These are phyloP conservation scores for Melampsora americana DNA, from an alignment of 1,284 basidiomycete genomes.

Conservation along the genomic window DNA sequence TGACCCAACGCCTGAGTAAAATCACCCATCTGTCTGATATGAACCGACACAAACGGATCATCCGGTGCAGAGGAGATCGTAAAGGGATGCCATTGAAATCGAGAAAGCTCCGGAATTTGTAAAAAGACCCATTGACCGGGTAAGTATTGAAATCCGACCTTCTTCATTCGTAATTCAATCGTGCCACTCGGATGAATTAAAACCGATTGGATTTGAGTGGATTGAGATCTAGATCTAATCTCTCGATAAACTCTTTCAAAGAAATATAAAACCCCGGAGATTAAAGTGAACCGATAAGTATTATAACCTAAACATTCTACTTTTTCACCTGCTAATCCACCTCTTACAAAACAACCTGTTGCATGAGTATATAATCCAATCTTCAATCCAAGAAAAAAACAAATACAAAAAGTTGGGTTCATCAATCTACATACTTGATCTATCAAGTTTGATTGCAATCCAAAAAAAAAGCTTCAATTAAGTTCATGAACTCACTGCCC, in stretches of 20 bases:
- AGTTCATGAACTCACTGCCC: constrained; percentile 62
- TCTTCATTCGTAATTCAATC: constrained; percentile 82
- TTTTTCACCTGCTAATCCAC: constrained; percentile 62
- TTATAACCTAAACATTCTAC: constrained; percentile 79
- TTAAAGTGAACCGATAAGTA: constrained; percentile 80
- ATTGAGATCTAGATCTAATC: constrained; percentile 66
- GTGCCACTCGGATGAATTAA: constrained; percentile 61
- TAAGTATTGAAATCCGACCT: constrained; percentile 81
- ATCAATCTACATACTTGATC: too few species aligned
- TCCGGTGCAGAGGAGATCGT: constrained; percentile 89
- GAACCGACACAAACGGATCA: constrained; percentile 80
- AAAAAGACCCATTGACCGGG: constrained; percentile 87
- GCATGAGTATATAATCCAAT: constrained; percentile 75
- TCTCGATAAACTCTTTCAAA: constrained; percentile 75
- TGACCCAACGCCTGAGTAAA: constrained; percentile 76
- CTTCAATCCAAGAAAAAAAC: constrained; percentile 19
- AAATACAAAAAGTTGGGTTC: constrained; percentile 26
- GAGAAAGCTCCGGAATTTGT: constrained; percentile 75
- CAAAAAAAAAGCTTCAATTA: not conserved
- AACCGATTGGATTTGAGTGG: constrained; percentile 69
- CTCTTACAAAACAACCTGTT: constrained; percentile 86
- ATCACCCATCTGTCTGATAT: constrained; percentile 85
- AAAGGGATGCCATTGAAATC: constrained; percentile 78
- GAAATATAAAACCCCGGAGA: constrained; percentile 80
- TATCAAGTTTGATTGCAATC: too few species aligned